Percentiles rank a stretch among this genome's conserved stretches.
Evolutionary conservation across 352 stramenopile genomes (phyloP).

Genomic region (Globisporangium irregulare): DNA sequence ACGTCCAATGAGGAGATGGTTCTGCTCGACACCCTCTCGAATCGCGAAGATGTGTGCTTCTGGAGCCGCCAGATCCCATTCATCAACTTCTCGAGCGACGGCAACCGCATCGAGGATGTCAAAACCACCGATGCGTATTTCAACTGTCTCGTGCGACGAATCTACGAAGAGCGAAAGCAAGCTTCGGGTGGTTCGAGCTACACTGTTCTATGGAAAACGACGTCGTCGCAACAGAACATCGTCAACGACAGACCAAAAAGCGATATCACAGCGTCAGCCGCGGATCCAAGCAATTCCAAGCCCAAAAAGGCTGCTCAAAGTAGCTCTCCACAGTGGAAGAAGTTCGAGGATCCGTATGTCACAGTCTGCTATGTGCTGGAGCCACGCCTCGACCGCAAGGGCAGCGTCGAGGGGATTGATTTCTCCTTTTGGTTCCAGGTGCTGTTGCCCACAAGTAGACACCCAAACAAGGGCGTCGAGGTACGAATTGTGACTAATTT

Average conservation of each 20-base stretch:
- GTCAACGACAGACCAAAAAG: not conserved
- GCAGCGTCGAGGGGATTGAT: constrained; percentile 11
- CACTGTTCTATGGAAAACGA: constrained; percentile 42
- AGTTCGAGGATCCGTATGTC: constrained; percentile 32
- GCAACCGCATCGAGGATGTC: constrained; percentile 11
- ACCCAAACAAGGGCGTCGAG: constrained; percentile 6
- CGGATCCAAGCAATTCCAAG: not conserved
- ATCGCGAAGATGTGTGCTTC: constrained; percentile 31
- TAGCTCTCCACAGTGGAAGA: constrained; percentile 20
- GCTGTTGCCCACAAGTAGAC: constrained; percentile 11
- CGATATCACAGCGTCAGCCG: not conserved
- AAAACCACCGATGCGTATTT: constrained; percentile 24
- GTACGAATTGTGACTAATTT: constrained; percentile 13
- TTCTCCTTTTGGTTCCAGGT: constrained; percentile 36
- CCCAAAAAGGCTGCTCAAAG: not conserved
- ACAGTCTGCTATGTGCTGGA: constrained; percentile 35
- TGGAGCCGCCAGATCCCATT: constrained; percentile 36
- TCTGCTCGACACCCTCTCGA: constrained; percentile 28
- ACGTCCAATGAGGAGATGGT: constrained; percentile 18
- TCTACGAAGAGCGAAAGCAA: constrained; percentile 22
- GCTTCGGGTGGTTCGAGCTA: constrained; percentile 10
- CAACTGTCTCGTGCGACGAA: constrained; percentile 28
- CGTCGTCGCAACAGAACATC: constrained; percentile 24
- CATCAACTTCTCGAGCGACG: constrained; percentile 24
- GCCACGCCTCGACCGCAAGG: constrained; percentile 9